phyloP scores from a whole-genome alignment of 2,329 filamentous ascomycete species.

The Colletotrichum paranaense region DNA sequence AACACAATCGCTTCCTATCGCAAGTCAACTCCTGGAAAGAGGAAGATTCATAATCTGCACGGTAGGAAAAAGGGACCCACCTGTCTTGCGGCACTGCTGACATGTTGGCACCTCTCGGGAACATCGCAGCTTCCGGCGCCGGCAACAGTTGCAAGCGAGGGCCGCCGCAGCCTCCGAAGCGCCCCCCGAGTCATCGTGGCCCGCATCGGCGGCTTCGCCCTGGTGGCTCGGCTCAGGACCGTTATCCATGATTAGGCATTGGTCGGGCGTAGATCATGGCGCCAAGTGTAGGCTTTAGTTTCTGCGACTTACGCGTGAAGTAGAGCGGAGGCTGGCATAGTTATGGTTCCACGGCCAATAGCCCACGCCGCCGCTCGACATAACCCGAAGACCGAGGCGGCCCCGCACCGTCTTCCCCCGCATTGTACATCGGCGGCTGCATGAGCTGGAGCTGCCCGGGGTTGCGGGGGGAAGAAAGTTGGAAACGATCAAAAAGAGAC shows the following conservation, averaged over 20 bases:
- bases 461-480: background rate
- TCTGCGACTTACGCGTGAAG: background rate
- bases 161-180: constrained; percentile 59
- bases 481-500: background rate
- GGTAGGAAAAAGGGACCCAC: constrained; percentile 38
- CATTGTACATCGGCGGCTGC: background rate
- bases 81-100: constrained; percentile 42
- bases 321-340: background rate
- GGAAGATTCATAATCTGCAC: background rate
- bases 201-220: constrained; percentile 39
- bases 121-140: constrained; percentile 47
- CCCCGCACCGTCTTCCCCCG: background rate
- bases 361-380: background rate
- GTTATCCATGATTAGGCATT: background rate
- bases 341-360: constrained; percentile 1
- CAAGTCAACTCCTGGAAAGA: background rate
- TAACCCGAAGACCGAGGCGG: background rate
- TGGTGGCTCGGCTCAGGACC: constrained; percentile 20
- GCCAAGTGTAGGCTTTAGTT: background rate
- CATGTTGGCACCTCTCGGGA: constrained; percentile 47
- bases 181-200: constrained; percentile 43
- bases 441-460: background rate
- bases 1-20: constrained; percentile 35
- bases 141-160: constrained; percentile 40
- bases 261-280: background rate